Evolutionary conservation across 257 asterid species (phyloP), one percentile per base, ranked within the genome.

Genomic region (Nicotiana paniculata): DNA sequence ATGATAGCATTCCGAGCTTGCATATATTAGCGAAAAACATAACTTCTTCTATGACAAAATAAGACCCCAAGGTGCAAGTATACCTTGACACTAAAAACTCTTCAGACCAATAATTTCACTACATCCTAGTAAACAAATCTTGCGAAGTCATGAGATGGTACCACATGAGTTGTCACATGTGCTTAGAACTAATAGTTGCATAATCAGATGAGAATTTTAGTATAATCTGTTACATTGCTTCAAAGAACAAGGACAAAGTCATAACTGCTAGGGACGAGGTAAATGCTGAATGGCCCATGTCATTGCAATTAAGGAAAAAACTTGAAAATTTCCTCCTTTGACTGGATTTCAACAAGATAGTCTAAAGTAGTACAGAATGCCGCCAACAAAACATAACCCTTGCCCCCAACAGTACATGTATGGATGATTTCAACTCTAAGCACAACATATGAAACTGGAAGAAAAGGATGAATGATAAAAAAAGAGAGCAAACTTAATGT

Each of bases 231-330:
- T 13, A 74, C 79, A 61, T 26, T 75, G 63, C 26, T 51, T 75
- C 79, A 9, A 58, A 75, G 63, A 75, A 75, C 46, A 48, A 75
- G 79, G 62, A 48, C 62, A 75, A 51, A 75, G 17, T 48, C 79
- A 24, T 48, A 74, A 26, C 79, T 74, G 79, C 21, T 74, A 32
- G 62, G 62, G 62, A 26, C 1, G 9, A 74, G 79, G 53, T 28
- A 74, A 74, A 74, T 74, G 63, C 24, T 15, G 16, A 75, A 75
- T 75, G 46, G 43, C 79, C 18, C 13, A 26, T 24, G 43, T 28
- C 58, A 74, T 24, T 48, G 62, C 39, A 74, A 15, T 48, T 15
- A 12, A 72, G n/a, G 54, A 13, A 74, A 26, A 51, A 51, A 51
- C 4, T 26, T 48, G 63, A 26, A 48, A 48, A 6, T 7, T 51